Evolutionary conservation across 805 yeast genomes (phyloP).

Genomic region (Candida boleticola): DNA sequence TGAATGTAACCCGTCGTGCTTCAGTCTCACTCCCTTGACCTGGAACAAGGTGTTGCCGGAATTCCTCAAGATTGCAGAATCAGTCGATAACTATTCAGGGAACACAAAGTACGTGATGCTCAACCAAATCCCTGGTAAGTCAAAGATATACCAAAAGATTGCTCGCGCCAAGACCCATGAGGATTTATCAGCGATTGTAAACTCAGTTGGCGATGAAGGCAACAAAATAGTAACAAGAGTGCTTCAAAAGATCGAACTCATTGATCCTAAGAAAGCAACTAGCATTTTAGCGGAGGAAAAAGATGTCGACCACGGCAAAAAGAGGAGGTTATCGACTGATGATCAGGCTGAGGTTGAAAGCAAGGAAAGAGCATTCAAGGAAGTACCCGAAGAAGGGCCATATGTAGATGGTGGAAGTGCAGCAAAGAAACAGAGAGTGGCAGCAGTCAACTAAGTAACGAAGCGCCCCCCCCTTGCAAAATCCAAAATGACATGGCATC

Average conservation of each 20-base stretch:
- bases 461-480: too few species aligned
- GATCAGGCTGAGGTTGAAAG: neutral
- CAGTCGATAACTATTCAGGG: conserved; percentile 60
- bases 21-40: conserved; percentile 43
- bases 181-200: conserved; percentile 40
- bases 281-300: conserved; percentile 5
- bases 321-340: neutral
- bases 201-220: conserved; percentile 32
- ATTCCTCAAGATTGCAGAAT: conserved; percentile 50
- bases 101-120: conserved; percentile 81
- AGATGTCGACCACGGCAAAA: conserved; percentile 2
- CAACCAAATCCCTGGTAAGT: conserved; percentile 77
- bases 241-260: conserved; percentile 20
- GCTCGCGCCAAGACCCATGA: conserved; percentile 55
- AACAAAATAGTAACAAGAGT: conserved; percentile 32
- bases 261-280: conserved; percentile 3
- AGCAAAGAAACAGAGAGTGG: too few species aligned
- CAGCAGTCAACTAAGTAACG: too few species aligned
- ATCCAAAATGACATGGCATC: too few species aligned
- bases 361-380: too few species aligned
- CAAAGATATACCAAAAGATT: conserved; percentile 54
- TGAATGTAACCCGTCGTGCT: conserved; percentile 81
- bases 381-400: too few species aligned
- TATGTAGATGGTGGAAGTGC: too few species aligned
- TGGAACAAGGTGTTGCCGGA: conserved; percentile 60